Conservation (phyloP, 192 early-diverging fungal species). For the Linnemannia hyalina region DNA sequence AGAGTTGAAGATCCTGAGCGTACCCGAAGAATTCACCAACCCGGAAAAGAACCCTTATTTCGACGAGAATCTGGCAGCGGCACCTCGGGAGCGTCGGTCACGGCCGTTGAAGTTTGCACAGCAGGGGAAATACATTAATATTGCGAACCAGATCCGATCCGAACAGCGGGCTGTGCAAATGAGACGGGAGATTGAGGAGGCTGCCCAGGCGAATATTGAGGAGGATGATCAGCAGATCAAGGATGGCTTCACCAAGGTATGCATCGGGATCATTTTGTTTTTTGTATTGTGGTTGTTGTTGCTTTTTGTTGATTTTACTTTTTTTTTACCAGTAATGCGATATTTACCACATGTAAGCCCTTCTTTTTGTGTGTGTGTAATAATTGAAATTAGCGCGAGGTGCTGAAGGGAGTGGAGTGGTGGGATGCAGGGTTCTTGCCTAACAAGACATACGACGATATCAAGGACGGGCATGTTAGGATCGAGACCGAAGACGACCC, state of each 20-base stretch:
- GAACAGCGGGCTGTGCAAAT: conserved; percentile 69
- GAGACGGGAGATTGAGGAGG: conserved; percentile 51
- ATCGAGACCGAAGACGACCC: conserved; percentile 63
- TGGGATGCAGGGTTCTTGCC: conserved; percentile 92
- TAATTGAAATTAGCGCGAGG: conserved; percentile 62
- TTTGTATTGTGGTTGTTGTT: background rate
- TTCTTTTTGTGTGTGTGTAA: background rate
- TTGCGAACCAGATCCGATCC: conserved; percentile 86
- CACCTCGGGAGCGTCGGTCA: conserved; percentile 57
- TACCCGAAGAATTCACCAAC: conserved; percentile 68
- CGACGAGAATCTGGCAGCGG: conserved; percentile 74
- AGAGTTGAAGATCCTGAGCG: conserved; percentile 62
- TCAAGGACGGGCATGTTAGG: conserved; percentile 54
- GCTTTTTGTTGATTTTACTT: background rate
- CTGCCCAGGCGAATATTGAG: conserved; percentile 25
- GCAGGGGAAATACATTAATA: conserved; percentile 84
- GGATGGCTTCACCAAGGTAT: conserved; percentile 38
- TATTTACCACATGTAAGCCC: background rate
- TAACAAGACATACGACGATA: conserved; percentile 78
- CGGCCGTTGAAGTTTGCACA: conserved; percentile 83
- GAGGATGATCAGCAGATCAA: conserved; percentile 37
- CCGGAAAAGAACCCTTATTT: conserved; percentile 91
- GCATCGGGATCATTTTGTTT: background rate
- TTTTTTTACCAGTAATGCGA: background rate
- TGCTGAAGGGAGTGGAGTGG: conserved; percentile 91